phyloP scores from a whole-genome alignment of 1,284 basidiomycete species.

The Porodaedalea pini region DNA sequence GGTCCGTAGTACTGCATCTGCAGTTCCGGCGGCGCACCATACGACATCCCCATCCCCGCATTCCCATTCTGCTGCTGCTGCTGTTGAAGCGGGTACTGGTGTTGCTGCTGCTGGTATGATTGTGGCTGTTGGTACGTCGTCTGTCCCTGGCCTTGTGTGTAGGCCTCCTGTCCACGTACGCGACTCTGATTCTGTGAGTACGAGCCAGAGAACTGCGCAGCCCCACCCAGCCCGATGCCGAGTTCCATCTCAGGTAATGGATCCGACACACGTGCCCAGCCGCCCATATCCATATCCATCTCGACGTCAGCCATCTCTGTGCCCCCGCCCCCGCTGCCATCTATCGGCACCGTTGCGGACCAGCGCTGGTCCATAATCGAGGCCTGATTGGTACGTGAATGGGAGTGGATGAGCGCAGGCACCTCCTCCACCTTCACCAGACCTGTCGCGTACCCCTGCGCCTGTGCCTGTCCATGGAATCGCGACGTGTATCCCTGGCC shows the following conservation, averaged over 20 bases:
- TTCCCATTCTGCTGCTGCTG: background rate
- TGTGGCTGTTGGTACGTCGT: too few relatives aligned
- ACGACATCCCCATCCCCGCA: background rate
- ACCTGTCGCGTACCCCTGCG: background rate
- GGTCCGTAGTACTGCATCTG: too few relatives aligned
- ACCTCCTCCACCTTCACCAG: constrained; percentile 1
- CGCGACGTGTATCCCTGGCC: too few relatives aligned
- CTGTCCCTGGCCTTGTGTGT: too few relatives aligned
- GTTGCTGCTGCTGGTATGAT: background rate
- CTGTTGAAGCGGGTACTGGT: background rate
- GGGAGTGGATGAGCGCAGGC: too few relatives aligned
- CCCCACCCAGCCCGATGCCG: background rate
- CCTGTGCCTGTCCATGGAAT: background rate
- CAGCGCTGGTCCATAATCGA: background rate
- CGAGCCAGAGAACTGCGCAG: background rate
- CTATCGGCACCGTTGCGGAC: background rate
- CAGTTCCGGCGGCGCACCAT: background rate
- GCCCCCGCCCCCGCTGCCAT: background rate
- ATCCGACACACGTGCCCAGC: constrained; percentile 14
- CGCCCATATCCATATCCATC: constrained; percentile 12
- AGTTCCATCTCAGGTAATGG: constrained; percentile 2
- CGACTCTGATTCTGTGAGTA: background rate
- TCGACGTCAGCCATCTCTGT: background rate
- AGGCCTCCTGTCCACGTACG: background rate
- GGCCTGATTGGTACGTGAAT: too few relatives aligned